phyloP scores from a whole-genome alignment of 164 flowering plant species.

The Tinospora cordifolia region DNA sequence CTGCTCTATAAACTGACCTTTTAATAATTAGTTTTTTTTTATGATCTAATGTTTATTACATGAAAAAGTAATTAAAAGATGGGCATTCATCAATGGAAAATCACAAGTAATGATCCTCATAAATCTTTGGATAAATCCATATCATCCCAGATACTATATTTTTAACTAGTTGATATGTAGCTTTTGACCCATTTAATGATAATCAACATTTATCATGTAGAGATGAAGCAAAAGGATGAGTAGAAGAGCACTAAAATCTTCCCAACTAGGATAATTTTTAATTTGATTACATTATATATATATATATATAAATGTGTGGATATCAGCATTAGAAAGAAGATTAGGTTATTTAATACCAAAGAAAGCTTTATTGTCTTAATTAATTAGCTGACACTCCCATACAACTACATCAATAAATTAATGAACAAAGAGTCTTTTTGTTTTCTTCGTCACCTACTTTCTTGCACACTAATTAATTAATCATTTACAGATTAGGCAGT shows the following conservation, averaged over 20 bases:
- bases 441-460: no score
- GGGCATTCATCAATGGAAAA: background rate
- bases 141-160: background rate
- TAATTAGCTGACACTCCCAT: no score
- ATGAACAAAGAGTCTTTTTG: no score
- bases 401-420: no score
- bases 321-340: background rate
- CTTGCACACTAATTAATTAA: no score
- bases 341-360: background rate
- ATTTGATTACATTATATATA: background rate
- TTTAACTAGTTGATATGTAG: background rate
- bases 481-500: no score
- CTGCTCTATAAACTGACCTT: background rate
- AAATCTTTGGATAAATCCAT: background rate
- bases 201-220: background rate
- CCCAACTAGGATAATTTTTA: background rate
- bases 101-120: background rate
- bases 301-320: no score
- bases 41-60: no score
- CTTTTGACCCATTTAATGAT: background rate
- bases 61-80: background rate
- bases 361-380: background rate
- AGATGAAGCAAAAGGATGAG: background rate
- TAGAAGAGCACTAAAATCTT: background rate
- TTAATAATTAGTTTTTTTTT: background rate